Percentiles rank a stretch among this genome's conserved stretches.
phyloP scores from a whole-genome alignment of 495 filamentous ascomycete genomes.

The Neurospora sp. region DNA sequence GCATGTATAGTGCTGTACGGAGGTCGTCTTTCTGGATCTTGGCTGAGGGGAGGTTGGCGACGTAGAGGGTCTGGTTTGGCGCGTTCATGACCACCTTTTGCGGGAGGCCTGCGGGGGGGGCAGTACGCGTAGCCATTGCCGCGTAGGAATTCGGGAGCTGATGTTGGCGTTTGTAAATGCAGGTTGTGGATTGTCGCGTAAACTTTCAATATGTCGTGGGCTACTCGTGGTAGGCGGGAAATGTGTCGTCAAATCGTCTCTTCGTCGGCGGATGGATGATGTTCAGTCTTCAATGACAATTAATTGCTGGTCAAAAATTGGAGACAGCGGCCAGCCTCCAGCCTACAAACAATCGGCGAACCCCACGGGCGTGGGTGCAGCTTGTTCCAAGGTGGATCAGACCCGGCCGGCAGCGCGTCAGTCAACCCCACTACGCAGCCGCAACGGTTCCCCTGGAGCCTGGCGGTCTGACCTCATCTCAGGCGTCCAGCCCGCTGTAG shows the following conservation, averaged over 20 bases:
- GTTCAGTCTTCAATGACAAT: background rate
- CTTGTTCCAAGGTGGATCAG: background rate
- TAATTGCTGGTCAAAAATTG: background rate
- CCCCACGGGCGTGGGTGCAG: background rate
- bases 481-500: background rate
- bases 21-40: constrained; percentile 83
- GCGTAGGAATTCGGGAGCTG: background rate
- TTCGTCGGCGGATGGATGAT: background rate
- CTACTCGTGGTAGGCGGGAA: background rate
- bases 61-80: constrained; percentile 57
- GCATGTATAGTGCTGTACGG: constrained; percentile 72
- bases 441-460: background rate
- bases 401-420: background rate
- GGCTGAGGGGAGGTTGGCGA: constrained; percentile 68
- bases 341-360: background rate
- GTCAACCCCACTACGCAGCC: background rate
- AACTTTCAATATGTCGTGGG: background rate
- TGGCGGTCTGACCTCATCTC: background rate
- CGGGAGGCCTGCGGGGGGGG: constrained; percentile 23
- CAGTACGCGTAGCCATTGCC: constrained; percentile 25
- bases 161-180: background rate
- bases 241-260: background rate
- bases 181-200: background rate
- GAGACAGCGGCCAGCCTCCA: background rate
- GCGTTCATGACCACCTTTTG: constrained; percentile 33